These are phyloP conservation scores for Saussurea involucrata DNA, from an alignment of 129 eudicot species.

Conservation along the genomic window DNA sequence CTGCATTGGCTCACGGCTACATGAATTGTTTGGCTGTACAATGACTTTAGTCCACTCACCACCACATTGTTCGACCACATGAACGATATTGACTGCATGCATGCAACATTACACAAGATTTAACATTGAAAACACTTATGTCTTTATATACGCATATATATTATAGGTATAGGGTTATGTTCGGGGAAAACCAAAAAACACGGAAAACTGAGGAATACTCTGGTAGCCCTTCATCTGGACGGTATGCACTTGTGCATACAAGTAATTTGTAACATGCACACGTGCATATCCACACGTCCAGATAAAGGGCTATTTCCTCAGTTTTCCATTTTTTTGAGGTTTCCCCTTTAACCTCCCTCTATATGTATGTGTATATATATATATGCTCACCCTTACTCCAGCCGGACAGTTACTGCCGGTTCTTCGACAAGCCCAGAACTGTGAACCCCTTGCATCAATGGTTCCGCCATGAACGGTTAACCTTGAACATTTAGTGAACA, in stretches of 20 bases:
- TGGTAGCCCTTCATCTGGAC: no score
- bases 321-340: no score
- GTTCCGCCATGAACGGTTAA: constrained; percentile 52
- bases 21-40: constrained; percentile 56
- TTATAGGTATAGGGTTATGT: no score
- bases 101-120: background rate
- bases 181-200: no score
- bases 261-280: no score
- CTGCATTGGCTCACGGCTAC: constrained; percentile 51
- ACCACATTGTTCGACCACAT: constrained; percentile 54
- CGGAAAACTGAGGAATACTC: no score
- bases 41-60: constrained; percentile 59
- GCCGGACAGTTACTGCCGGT: constrained; percentile 47
- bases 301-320: no score
- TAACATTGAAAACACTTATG: background rate
- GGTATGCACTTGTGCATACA: no score
- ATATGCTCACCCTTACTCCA: constrained; percentile 59
- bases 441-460: constrained; percentile 53
- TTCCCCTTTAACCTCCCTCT: no score
- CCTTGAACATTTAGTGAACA: constrained; percentile 44
- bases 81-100: constrained; percentile 59
- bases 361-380: background rate
- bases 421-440: constrained; percentile 57
- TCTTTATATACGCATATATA: no score
- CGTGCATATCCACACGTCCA: no score